These are phyloP conservation scores for Meyerozyma sp. DNA, from an alignment of 1,139 yeast species.

Conservation along the genomic window DNA sequence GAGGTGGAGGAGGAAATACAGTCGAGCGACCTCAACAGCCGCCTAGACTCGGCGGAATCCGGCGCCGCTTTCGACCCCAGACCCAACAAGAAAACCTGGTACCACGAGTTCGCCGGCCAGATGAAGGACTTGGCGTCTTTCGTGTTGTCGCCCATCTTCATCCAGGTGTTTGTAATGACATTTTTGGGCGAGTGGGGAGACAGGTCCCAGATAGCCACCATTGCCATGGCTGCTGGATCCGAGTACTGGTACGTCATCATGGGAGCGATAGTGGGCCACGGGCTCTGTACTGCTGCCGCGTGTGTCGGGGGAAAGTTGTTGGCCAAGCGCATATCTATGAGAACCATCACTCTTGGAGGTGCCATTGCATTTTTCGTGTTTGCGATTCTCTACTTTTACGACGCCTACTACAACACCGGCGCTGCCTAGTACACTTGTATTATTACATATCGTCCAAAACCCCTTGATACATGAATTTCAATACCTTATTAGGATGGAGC, in stretches of 20 bases:
- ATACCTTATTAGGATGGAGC: conserved; percentile 32
- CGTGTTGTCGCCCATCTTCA: conserved; percentile 83
- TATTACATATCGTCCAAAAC: neutral
- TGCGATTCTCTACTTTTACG: conserved; percentile 73
- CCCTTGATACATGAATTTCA: conserved; percentile 41
- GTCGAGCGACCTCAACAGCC: conserved; percentile 48
- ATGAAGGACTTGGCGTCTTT: conserved; percentile 52
- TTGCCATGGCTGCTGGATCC: conserved; percentile 97
- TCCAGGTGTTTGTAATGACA: conserved; percentile 93
- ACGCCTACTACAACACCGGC: conserved; percentile 42
- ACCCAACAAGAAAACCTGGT: conserved; percentile 15
- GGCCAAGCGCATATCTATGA: conserved; percentile 85
- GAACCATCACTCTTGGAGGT: conserved; percentile 89
- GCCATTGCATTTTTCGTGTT: conserved; percentile 80
- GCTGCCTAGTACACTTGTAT: neutral
- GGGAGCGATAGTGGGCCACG: conserved; percentile 91
- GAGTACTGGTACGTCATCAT: conserved; percentile 85
- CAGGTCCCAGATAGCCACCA: conserved; percentile 94
- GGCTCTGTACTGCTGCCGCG: conserved; percentile 87
- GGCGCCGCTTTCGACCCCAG: conserved; percentile 26
- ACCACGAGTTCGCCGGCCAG: conserved; percentile 22
- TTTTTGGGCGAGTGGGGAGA: conserved; percentile 99
- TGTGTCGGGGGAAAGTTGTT: conserved; percentile 87
- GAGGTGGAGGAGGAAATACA: conserved; percentile 95
- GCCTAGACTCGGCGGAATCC: conserved; percentile 52